A percentile compares a stretch with the other conserved stretches of the same genome.
Evolutionary conservation across 768 basidiomycete species (phyloP).

Genomic region (Krasilnikovozyma curviuscula): DNA sequence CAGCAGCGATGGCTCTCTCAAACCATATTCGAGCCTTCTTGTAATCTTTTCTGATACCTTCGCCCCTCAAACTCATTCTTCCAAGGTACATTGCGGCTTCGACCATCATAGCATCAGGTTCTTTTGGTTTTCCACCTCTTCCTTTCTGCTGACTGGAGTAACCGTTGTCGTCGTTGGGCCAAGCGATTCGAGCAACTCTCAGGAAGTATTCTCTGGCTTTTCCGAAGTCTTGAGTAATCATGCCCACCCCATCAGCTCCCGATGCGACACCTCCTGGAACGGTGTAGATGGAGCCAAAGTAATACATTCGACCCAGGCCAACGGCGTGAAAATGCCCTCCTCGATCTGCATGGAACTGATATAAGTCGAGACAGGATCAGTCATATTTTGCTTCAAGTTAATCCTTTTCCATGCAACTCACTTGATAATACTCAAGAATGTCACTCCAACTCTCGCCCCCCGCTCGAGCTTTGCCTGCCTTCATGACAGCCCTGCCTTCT

Average conservation of each 20-base stretch:
- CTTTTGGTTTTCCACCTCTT: conserved; percentile 19
- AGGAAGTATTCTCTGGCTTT: conserved; percentile 68
- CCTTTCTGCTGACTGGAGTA: conserved; percentile 20
- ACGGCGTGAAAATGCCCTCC: conserved; percentile 77
- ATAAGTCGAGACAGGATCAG: not conserved
- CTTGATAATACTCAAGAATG: conserved; percentile 75
- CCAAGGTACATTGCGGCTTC: conserved; percentile 63
- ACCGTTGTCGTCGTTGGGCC: conserved; percentile 55
- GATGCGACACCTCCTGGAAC: conserved; percentile 59
- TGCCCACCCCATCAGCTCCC: conserved; percentile 79
- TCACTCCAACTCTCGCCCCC: conserved; percentile 91
- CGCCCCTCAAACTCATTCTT: conserved; percentile 82
- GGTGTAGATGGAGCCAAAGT: conserved; percentile 81
- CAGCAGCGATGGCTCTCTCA: conserved; percentile 42
- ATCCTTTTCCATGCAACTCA: conserved; percentile 20
- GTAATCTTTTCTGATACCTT: conserved; percentile 63
- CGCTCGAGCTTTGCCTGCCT: conserved; percentile 59
- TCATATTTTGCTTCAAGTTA: too few species aligned
- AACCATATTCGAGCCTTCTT: conserved; percentile 80
- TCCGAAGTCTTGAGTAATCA: conserved; percentile 57
- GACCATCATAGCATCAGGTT: conserved; percentile 26
- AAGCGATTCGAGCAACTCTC: conserved; percentile 59
- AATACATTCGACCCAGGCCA: conserved; percentile 84
- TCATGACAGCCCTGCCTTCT: conserved; percentile 51
- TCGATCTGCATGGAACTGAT: conserved; percentile 81